Evolutionary conservation across 1,284 basidiomycete species (phyloP), one percentile per base, ranked within the genome.

Genomic region (Sporisorium exsertum): DNA sequence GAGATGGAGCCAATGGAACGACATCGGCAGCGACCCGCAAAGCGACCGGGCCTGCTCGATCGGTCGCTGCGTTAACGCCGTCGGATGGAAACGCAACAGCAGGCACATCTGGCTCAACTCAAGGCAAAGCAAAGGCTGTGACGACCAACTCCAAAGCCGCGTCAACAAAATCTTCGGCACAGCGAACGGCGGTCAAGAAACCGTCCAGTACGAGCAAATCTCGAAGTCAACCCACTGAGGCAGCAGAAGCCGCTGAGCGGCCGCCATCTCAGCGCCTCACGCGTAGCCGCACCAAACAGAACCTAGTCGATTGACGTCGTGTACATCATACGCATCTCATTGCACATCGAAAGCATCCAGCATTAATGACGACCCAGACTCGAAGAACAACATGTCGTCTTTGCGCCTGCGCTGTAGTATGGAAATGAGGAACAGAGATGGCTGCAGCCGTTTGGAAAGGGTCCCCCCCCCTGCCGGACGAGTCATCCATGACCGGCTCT

Each of bases 271-370:
- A 65, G 33, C 61, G 68, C 42, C 50, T 70, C 15, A 75, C 67
- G 10, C 61, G 72, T 13, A 75, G 68, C 45, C 66, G 67, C 37
- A 75, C 66, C 33, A 70, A 62, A 22, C 63, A 75, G 37, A 64
- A 75, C 15, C 56, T 74, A 13, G 54, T 47, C 22, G 65, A 57
- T 7, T 73, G 58, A 68, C 18, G 22, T 22, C 9, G 24, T 27
- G 40, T 16, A 20, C 16, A 9, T 5, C 9, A 15, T 9, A 24
- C 42, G 20, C 33, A 20, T 26, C 18, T 7, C 40, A 29, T 53
- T 42, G 13, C 52, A 27, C 18, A 37, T 15, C 16, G 20, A 35
- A 9, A 24, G 10, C 33, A 35, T 35, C 6, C 16, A 35, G 32
- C 35, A 42, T 53, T 2, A 18, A 32, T 13, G 35, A 9, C 35